Percentiles rank a stretch among this genome's conserved stretches.
Conservation (phyloP, 768 basidiomycete genomes). For the Tulasnella sp. region DNA sequence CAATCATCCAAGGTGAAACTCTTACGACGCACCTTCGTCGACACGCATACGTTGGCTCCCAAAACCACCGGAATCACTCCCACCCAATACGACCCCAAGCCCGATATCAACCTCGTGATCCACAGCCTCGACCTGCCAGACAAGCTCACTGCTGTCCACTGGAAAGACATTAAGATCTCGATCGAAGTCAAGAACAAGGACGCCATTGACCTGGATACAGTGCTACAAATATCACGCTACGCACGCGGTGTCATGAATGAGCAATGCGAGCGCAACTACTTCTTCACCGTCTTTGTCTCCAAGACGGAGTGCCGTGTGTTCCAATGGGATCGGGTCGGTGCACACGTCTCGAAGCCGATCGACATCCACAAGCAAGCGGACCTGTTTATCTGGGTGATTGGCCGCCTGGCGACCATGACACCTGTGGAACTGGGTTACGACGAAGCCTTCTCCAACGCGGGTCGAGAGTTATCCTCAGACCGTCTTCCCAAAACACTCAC, state of each 20-base stretch:
- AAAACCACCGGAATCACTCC: background rate
- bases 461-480: background rate
- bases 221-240: background rate
- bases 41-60: background rate
- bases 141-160: background rate
- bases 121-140: background rate
- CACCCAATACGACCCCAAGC: background rate
- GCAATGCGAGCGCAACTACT: background rate
- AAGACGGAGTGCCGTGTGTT: background rate
- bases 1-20: background rate
- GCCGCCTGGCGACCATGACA: background rate
- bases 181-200: background rate
- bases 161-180: background rate
- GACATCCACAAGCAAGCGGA: background rate
- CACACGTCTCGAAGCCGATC: background rate
- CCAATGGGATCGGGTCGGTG: background rate
- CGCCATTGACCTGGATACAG: background rate
- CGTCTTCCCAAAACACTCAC: background rate
- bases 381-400: background rate
- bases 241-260: background rate
- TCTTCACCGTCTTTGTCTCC: background rate
- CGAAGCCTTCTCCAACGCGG: too few relatives aligned
- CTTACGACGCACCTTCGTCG: background rate
- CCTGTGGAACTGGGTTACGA: background rate
- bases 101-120: background rate